A percentile compares a stretch with the other conserved stretches of the same genome.
phyloP scores from a whole-genome alignment of 163 green algal species.

The Trebouxiophyceae sp. region DNA sequence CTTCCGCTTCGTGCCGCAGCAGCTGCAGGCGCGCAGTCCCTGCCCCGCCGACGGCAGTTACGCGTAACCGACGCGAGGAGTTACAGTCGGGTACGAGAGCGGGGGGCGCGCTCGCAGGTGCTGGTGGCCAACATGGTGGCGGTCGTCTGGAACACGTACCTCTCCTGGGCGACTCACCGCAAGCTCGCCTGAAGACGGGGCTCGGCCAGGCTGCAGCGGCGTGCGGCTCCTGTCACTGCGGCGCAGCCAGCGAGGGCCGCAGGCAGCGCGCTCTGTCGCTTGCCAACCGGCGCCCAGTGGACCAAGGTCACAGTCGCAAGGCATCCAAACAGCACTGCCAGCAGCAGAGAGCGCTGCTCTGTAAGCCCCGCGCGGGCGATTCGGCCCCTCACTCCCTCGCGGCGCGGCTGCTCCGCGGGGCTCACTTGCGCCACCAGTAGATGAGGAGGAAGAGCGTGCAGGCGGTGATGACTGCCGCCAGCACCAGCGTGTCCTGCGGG shows the following conservation, averaged over 20 bases:
- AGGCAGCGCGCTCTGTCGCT: too few relatives aligned
- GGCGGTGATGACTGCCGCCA: conserved; percentile 64
- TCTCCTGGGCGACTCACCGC: conserved; percentile 64
- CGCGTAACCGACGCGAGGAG: background rate
- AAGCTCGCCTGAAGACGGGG: too few relatives aligned
- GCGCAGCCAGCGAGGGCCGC: too few relatives aligned
- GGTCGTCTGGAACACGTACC: conserved; percentile 79
- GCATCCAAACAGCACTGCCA: too few relatives aligned
- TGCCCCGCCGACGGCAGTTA: background rate
- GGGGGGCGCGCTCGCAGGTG: conserved; percentile 32
- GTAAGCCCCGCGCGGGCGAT: too few relatives aligned
- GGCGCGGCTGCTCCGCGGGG: too few relatives aligned
- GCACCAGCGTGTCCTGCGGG: conserved; percentile 77
- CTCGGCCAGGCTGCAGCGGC: too few relatives aligned
- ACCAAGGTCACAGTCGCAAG: too few relatives aligned
- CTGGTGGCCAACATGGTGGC: conserved; percentile 67
- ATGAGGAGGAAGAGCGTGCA: conserved; percentile 83
- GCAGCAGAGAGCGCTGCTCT: too few relatives aligned
- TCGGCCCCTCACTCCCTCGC: too few relatives aligned
- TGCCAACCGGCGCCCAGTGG: too few relatives aligned
- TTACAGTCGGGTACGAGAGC: background rate
- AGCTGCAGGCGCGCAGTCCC: conserved; percentile 47
- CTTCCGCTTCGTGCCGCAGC: conserved; percentile 81
- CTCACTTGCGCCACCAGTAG: conserved; percentile 61
- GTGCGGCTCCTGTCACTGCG: too few relatives aligned